These are phyloP conservation scores for Chytriomyces sp. DNA, from an alignment of 192 early-diverging fungal genomes.

Conservation along the genomic window DNA sequence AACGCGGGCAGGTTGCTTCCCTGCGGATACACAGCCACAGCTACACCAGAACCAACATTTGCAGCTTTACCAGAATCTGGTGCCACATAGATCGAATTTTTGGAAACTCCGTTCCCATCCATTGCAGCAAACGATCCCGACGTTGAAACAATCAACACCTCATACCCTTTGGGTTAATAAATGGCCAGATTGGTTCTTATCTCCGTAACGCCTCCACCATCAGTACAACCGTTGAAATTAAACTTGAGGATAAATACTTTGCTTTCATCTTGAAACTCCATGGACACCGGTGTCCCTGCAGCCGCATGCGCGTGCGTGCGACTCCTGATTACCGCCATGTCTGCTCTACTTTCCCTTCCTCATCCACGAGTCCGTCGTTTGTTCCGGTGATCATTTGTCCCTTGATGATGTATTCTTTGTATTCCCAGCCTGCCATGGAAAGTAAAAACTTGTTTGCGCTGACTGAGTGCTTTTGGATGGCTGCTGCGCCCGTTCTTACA, in stretches of 20 bases:
- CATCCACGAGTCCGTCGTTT: slow-evolving; percentile 29
- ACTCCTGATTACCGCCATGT: slow-evolving; percentile 18
- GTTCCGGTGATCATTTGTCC: neutral
- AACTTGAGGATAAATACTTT: slow-evolving; percentile 12
- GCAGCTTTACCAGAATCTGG: neutral
- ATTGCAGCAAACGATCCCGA: neutral
- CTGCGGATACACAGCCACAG: neutral
- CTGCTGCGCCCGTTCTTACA: neutral
- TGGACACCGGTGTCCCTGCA: slow-evolving; percentile 14
- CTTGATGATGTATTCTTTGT: slow-evolving; percentile 25
- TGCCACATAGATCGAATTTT: neutral
- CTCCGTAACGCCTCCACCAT: slow-evolving; percentile 15
- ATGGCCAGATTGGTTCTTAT: slow-evolving; percentile 14
- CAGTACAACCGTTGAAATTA: slow-evolving; percentile 7
- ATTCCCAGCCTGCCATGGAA: slow-evolving; percentile 31
- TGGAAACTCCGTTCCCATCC: neutral
- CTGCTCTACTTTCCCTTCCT: slow-evolving; percentile 1
- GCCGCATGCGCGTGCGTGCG: slow-evolving; percentile 33
- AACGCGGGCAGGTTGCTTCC: neutral
- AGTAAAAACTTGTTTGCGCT: slow-evolving; percentile 12
- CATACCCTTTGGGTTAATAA: slow-evolving; percentile 15
- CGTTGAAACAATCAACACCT: slow-evolving; percentile 1
- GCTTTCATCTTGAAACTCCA: slow-evolving; percentile 2
- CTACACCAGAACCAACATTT: neutral
- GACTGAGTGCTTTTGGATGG: neutral